A percentile compares a stretch with the other conserved stretches of the same genome.
phyloP scores from a whole-genome alignment of 345 rosid species.

The Hypericum androsaemum region DNA sequence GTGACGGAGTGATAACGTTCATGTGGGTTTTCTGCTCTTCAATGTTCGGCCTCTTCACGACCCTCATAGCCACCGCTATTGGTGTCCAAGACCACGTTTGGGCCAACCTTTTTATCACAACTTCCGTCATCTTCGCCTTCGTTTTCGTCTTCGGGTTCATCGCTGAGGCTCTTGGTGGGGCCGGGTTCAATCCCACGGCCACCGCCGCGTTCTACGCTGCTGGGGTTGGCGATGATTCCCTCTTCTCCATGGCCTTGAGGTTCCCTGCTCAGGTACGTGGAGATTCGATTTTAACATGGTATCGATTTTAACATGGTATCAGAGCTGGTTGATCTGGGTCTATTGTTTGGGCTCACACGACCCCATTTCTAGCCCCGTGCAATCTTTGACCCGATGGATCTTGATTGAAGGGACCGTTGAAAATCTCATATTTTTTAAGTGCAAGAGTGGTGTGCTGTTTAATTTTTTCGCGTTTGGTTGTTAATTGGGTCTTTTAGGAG shows the following conservation, averaged over 20 bases:
- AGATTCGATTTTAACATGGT: neutral
- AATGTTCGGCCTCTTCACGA: constrained; percentile 49
- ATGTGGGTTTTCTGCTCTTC: constrained; percentile 69
- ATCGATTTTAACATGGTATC: too few species aligned
- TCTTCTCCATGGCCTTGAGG: constrained; percentile 78
- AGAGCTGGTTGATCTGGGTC: too few species aligned
- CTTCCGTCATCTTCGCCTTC: constrained; percentile 49
- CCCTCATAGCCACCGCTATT: constrained; percentile 34
- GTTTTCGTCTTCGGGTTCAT: constrained; percentile 49
- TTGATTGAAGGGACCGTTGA: too few species aligned
- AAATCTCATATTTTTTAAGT: too few species aligned
- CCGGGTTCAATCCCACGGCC: constrained; percentile 84
- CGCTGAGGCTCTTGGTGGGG: constrained; percentile 64
- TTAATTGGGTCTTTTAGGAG: too few species aligned
- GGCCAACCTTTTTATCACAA: constrained; percentile 28
- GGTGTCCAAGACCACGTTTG: neutral
- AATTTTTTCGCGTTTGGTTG: too few species aligned
- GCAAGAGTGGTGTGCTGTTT: too few species aligned
- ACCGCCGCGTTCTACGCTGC: constrained; percentile 77
- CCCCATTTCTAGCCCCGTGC: too few species aligned
- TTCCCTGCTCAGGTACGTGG: constrained; percentile 73
- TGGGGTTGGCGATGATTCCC: constrained; percentile 62
- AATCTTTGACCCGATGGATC: too few species aligned
- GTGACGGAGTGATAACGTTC: constrained; percentile 55
- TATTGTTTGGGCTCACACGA: too few species aligned